These are phyloP conservation scores for Eucalyptus regnans DNA, from an alignment of 345 rosid genomes.

Conservation along the genomic window DNA sequence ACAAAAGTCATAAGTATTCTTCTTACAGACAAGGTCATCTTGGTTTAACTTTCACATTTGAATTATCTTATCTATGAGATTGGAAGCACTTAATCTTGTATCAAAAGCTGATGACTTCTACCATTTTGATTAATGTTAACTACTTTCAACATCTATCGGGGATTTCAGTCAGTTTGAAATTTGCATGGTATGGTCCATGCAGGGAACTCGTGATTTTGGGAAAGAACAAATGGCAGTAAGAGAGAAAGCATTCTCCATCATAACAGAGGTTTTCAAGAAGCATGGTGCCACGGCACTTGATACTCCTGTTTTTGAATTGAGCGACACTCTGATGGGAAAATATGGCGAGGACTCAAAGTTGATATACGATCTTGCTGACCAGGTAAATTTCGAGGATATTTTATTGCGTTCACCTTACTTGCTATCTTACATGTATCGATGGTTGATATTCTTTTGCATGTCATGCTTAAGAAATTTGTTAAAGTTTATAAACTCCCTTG, in stretches of 20 bases:
- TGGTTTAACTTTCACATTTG: background rate
- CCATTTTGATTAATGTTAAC: background rate
- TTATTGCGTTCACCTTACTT: background rate
- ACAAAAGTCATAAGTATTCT: background rate
- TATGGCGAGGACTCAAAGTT: conserved; percentile 95
- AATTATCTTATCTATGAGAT: background rate
- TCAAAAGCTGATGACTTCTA: background rate
- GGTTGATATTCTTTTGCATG: background rate
- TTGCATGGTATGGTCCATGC: background rate
- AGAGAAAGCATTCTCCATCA: conserved; percentile 70
- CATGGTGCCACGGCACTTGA: conserved; percentile 89
- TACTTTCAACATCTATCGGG: background rate
- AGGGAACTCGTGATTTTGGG: conserved; percentile 93
- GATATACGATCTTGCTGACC: conserved; percentile 88
- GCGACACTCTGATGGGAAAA: conserved; percentile 88
- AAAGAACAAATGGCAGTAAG: conserved; percentile 78
- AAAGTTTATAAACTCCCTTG: background rate
- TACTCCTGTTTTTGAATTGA: conserved; percentile 91
- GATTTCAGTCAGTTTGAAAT: background rate
- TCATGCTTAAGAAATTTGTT: background rate
- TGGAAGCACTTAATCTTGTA: background rate
- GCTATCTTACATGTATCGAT: background rate
- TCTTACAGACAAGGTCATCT: background rate
- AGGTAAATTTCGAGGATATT: conserved; percentile 30
- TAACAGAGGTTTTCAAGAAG: conserved; percentile 67